Evolutionary conservation across 192 early-diverging fungal genomes (phyloP), one percentile per base, ranked within the genome.

Genomic region (Backusella sp.): DNA sequence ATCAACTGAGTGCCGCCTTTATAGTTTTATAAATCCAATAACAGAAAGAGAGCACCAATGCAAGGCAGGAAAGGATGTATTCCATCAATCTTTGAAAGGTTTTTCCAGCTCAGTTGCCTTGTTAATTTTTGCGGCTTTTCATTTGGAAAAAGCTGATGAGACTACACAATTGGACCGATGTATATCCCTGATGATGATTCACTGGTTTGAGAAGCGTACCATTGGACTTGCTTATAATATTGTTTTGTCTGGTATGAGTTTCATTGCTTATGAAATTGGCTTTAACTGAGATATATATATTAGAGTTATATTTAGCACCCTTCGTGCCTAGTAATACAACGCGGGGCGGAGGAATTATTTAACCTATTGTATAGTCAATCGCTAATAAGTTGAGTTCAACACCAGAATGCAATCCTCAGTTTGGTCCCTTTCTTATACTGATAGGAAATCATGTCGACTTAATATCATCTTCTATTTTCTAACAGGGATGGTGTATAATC

Each of bases 291-390:
- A 44, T 44, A 17, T 44, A 44, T 85, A 67, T 90, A 44, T 44
- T 44, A 44, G 42, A 93, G 76, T 66, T 91, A 52, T 30, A 84
- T 9, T 72, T 93, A 59, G 89, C 86, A 8, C 89, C 90, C 8
- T 92, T 92, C 81, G 86, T 94, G 42, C 91, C 92, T 11, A 87
- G 85, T 42, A 90, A 92, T 81, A 89, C 90, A 0, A 92, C 94
- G 9, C 86, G 92, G 36, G 94, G 92, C 34, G 92, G 94, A 15
- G 90, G 93, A 8, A 92, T 95, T 30, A 79, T 95, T 6, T 86
- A 90, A 42, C 94, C 94, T 0, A 86, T 44, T 95, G 26, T 90
- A 26, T 80, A 82, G 32, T 90, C 91, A 0, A 83, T 93, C 28
- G 83, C 87, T 30, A 68, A 81, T 14, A 82, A 88, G 26, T 80